phyloP scores from a whole-genome alignment of 2,329 filamentous ascomycete genomes.

The Cladosporium austrohemisphaericum region DNA sequence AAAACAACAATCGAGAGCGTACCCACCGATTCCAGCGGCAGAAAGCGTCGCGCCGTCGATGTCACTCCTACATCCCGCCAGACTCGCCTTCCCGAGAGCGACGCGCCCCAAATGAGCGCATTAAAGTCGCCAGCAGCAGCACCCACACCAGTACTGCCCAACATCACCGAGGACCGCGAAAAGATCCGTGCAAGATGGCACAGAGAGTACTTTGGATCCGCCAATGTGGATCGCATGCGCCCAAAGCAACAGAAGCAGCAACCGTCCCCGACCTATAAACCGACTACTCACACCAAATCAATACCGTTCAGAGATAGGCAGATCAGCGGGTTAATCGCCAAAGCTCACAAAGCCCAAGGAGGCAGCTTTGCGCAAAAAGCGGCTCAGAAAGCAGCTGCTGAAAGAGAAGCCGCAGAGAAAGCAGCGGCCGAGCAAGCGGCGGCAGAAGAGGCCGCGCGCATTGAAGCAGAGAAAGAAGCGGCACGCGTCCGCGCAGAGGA shows the following conservation, averaged over 20 bases:
- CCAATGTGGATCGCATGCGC: background rate
- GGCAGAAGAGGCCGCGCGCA: slow-evolving; percentile 3
- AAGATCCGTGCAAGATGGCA: background rate
- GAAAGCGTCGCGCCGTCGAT: slow-evolving; percentile 17
- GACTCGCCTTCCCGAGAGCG: background rate
- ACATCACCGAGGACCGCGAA: background rate
- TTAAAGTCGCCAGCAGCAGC: background rate
- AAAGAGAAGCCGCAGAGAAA: slow-evolving; percentile 9
- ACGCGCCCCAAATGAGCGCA: background rate
- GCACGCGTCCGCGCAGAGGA: slow-evolving; percentile 5
- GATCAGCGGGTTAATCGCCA: background rate
- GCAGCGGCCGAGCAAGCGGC: background rate
- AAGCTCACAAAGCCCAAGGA: background rate
- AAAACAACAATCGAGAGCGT: slow-evolving; percentile 5
- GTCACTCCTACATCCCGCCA: background rate
- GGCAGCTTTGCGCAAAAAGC: slow-evolving; percentile 5
- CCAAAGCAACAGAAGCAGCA: background rate
- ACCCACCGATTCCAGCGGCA: slow-evolving; percentile 8
- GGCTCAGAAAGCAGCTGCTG: background rate
- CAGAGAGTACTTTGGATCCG: background rate
- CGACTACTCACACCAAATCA: background rate
- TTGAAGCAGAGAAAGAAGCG: slow-evolving; percentile 11
- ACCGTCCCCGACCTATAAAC: background rate
- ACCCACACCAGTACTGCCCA: background rate
- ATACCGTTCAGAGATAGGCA: slow-evolving; percentile 1